Percentiles rank a stretch among this genome's conserved stretches.
Evolutionary conservation across 129 eudicot genomes (phyloP).

Genomic region (Calendula officinalis): DNA sequence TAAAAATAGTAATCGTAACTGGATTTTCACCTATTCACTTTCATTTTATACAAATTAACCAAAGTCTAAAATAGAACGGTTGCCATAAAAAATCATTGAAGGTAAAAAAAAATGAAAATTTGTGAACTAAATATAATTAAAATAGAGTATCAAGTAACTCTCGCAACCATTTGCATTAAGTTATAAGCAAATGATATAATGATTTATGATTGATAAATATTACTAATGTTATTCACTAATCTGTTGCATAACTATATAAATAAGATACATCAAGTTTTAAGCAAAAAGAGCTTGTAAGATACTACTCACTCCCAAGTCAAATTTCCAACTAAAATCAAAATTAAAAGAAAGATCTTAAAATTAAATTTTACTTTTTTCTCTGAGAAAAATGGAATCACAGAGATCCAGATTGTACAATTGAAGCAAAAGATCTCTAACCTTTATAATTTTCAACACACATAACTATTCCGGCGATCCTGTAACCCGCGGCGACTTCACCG

Average conservation of each 20-base stretch:
- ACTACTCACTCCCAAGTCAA: neutral
- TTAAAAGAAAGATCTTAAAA: neutral
- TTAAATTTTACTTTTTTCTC: constrained; percentile 8
- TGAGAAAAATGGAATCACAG: constrained; percentile 20
- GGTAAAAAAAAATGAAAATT: no score
- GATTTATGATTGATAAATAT: no score
- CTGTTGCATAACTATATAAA: neutral
- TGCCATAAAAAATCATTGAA: no score
- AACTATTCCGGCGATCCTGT: constrained; percentile 44
- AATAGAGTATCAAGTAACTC: no score
- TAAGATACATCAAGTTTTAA: neutral
- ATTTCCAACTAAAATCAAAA: neutral
- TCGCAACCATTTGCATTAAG: no score
- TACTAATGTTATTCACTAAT: neutral
- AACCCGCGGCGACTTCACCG: constrained; percentile 73
- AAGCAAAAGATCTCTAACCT: constrained; percentile 38
- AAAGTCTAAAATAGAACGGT: no score
- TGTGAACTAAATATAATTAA: no score
- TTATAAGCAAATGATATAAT: no score
- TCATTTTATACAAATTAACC: no score
- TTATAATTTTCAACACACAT: constrained; percentile 8
- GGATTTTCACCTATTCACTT: no score
- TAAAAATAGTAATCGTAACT: no score
- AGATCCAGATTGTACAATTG: constrained; percentile 48
- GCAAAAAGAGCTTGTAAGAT: neutral